Evolutionary conservation across 768 basidiomycete species (phyloP), one percentile per base, ranked within the genome.

Genomic region (Dioszegia aurantiaca): DNA sequence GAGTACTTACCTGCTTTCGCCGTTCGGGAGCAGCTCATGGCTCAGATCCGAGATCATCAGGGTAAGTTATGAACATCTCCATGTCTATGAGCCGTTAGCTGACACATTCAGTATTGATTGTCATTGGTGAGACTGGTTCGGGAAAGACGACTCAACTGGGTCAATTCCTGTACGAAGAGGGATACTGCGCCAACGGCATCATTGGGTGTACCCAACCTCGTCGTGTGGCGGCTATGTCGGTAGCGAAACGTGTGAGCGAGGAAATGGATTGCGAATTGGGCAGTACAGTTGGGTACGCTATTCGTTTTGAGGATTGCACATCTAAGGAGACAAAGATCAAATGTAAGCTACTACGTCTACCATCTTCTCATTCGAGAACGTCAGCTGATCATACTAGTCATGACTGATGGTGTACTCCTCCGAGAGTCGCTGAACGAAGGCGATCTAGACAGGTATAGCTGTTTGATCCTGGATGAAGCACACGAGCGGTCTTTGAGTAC

Each of bases 41-140:
- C 83, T 71, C 82, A 85, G 33, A 83, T 98, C 31, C 82, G 94
- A 41, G 95, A 99, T 67, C 94, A 97, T 71, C 95, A 99, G 85
- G 92, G 92, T 87, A 54, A 47, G 77, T 67, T 47, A 23, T 31
- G 42, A 16, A 3, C 28, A 16, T 11, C 8, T 21, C 21, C 28
- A 4, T 55, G 28, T 37, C 14, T 4, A 12, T 37, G 19, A 2
- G 23, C 19, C 9, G 17, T 8, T 16, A 24, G 44, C 65, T 66
- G 40, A 69, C 41, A 9, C 28, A n/a, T 31, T 26, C 63, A 95
- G 95, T 98, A 36, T 81, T 89, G 45, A 85, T 99, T 56, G 90
- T 98, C 37, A 89, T 99, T 39, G 95, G 95, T n/a, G 95, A 99
- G 78, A 99, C 95, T n/a, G 95, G 95, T 10, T 98, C 94, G 0